Conservation (phyloP, 441 rosid species). For the Metrosideros polymorpha region DNA sequence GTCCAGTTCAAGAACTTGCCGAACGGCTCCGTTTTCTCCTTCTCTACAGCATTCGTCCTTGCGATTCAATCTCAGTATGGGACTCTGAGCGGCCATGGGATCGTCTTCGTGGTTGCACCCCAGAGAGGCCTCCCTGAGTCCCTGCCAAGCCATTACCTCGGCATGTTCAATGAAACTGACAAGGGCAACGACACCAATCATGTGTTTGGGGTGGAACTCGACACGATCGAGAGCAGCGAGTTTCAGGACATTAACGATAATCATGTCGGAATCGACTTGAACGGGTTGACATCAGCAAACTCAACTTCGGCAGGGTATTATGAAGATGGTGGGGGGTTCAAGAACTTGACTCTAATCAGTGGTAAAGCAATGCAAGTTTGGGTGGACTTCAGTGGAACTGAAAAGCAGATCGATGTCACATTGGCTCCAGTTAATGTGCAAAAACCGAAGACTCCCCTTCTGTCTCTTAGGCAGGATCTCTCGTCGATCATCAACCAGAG, state of each 20-base stretch:
- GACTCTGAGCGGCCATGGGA: not conserved
- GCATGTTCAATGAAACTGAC: not conserved
- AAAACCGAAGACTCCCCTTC: not conserved
- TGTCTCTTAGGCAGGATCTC: not conserved
- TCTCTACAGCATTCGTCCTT: constrained; percentile 57
- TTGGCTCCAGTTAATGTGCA: not conserved
- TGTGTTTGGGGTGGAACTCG: not conserved
- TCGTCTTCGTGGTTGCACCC: not conserved
- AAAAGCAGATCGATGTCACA: not conserved
- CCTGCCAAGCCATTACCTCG: not conserved
- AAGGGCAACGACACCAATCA: not conserved
- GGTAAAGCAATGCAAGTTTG: not conserved
- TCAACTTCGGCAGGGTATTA: not conserved
- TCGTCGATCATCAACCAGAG: not conserved
- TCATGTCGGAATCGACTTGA: not conserved
- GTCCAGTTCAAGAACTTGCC: constrained; percentile 37
- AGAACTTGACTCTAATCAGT: not conserved
- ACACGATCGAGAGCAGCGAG: not conserved
- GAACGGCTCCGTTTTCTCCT: constrained; percentile 29
- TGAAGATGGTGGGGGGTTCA: not conserved
- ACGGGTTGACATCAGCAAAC: not conserved
- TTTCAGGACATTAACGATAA: not conserved
- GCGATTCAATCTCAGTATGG: constrained; percentile 8
- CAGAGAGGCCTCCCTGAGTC: not conserved
- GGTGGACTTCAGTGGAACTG: not conserved